Evolutionary conservation across 257 asterid species (phyloP), one percentile per base, ranked within the genome.

Genomic region (Penstemon eatonii): DNA sequence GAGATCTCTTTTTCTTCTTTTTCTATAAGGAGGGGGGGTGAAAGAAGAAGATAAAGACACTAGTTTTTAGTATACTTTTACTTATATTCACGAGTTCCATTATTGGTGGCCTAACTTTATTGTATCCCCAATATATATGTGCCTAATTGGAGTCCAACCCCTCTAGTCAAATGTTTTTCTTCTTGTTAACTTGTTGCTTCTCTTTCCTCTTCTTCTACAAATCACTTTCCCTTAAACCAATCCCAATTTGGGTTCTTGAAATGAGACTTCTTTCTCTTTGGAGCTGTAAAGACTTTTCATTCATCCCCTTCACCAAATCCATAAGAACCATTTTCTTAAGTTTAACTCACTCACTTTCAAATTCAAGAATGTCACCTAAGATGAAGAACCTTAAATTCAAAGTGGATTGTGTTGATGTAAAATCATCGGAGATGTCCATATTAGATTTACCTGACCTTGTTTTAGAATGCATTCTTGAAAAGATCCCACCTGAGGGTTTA

Each of bases 391-490:
- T 56, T 7, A 58, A 52, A 41, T 60, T 74, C 53, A 81, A 77
- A 70, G 76, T 40, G 5, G 79, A 75, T 53, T 76, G 41, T 19
- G 49, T 60, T 13, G 88, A 83, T 56, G 33, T 13, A 60, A 42
- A 43, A 4, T 56, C 79, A 9, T 25, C 38, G n/a, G 82, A 63
- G 8, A 72, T 78, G 76, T 79, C 84, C 39, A 47, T 91, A 6
- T 49, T 91, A 47, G 96, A 89, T 66, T 83, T 91, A 80, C 98
- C 98, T 25, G 98, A 91, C 76, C 83, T 91, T 6, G 96, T 78
- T 0, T 25, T 89, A 60, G 98, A 91, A 49, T 75, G 85, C 83
- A 89, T 91, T 73, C 94, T 91, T 49, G 95, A 91, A 73, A 89
- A 79, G 81, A 85, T 91, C 2, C 89, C 91, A 2, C 89, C 96